A percentile compares a stretch with the other conserved stretches of the same genome.
Evolutionary conservation across 2,329 filamentous ascomycete species (phyloP).

Genomic region (Xylaria arbuscula): DNA sequence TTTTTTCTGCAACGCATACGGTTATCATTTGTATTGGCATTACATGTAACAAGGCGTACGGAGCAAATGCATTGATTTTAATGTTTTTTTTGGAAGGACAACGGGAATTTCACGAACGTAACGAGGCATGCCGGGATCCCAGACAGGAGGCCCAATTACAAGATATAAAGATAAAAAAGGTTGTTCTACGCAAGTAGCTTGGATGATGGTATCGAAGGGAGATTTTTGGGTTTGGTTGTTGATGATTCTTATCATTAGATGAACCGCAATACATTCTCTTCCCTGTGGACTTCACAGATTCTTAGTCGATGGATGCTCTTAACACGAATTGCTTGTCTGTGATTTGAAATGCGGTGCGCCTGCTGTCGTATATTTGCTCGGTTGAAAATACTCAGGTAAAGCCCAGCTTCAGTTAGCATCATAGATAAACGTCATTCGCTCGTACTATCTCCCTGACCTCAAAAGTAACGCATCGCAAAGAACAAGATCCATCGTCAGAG

Average conservation of each 20-base stretch:
- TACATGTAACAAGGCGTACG: conserved; percentile 4
- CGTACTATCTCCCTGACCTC: not conserved
- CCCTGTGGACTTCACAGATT: not conserved
- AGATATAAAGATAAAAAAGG: conserved; percentile 2
- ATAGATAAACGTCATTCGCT: not conserved
- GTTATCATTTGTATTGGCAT: not conserved
- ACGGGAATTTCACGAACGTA: not conserved
- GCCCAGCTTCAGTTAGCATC: not conserved
- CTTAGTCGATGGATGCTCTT: not conserved
- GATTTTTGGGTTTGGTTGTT: not conserved
- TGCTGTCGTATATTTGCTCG: not conserved
- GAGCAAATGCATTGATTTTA: not conserved
- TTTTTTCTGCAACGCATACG: not conserved
- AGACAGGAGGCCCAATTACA: not conserved
- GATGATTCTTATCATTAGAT: not conserved
- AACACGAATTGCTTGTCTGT: not conserved
- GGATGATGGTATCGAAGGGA: not conserved
- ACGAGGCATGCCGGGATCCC: not conserved
- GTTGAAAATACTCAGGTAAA: not conserved
- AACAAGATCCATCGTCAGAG: not conserved
- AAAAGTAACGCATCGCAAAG: not conserved
- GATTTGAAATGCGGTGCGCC: not conserved
- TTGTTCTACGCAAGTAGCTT: conserved; percentile 2
- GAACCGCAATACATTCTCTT: not conserved
- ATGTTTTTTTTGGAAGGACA: not conserved